Evolutionary conservation across 1,139 yeast genomes (phyloP), one percentile per base, ranked within the genome.

Genomic region (Ogataea hybrid): DNA sequence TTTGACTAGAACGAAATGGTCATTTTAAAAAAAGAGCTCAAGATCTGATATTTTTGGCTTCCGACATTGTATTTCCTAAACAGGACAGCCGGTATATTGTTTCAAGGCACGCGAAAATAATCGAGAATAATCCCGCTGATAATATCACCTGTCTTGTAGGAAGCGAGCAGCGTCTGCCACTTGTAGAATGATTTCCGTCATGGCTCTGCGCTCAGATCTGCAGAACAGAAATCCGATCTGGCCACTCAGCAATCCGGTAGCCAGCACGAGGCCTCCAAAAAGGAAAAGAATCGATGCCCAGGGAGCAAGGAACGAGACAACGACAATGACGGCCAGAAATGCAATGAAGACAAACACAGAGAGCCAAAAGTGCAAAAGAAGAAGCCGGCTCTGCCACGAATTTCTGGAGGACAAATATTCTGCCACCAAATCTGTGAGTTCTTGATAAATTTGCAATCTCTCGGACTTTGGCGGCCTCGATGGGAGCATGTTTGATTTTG

Each of bases 221-320:
- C 95, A 95, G 54, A 90, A 92, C 35, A 87, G 59, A 48, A 73
- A 77, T 46, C 94, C 90, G 43, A 92, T 83, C 42, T 87, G 57
- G 0, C 96, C 96, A 58, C 88, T 82, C 2, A 85, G 59, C 0
- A 77, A 67, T 0, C 96, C 97, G 0, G 92, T 72, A 6, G 78
- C 69, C 0, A 81, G 72, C 5, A 86, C 61, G 0, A 79, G 52
- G 0, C 76, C 67, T 3, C 81, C 70, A 9, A 70, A 63, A 1
- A 84, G 68, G 59, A 86, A 69, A 28, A 84, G 62, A 1, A 84
- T 73, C 0, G 84, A 75, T 0, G 79, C 70, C 77, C 84, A 79
- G 10, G 80, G 75, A 1, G 78, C 74, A 18, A 66, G 56, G 32
- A 60, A 65, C 0, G 84, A 68, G 0, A 81, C 82, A 67, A 87